Conservation (phyloP, 306 rosid genomes). For the Acacia acuminata region DNA sequence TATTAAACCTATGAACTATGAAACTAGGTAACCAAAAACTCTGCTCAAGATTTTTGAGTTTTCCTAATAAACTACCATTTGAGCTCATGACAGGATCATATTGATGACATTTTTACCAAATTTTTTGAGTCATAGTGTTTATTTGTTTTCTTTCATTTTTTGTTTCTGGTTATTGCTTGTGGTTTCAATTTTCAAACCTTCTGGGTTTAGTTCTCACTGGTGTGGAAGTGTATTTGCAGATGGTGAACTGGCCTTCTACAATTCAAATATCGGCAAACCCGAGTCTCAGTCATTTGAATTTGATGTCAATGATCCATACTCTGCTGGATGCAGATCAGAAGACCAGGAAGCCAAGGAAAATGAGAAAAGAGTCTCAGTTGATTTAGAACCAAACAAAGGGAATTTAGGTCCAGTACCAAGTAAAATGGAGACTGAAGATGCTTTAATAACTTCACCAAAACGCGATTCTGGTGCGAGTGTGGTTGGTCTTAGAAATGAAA, state of each 20-base stretch:
- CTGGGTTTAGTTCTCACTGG: conserved; percentile 25
- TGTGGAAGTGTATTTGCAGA: conserved; percentile 53
- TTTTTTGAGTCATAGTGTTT: not conserved
- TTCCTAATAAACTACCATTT: not conserved
- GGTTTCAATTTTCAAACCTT: conserved; percentile 4
- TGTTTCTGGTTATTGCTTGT: not conserved
- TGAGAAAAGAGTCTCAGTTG: conserved; percentile 34
- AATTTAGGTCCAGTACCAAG: conserved; percentile 29
- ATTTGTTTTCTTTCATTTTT: not conserved
- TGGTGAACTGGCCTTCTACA: conserved; percentile 55
- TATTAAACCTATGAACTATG: conserved; percentile 47
- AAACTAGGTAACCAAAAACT: conserved; percentile 62
- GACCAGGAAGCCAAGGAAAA: conserved; percentile 44
- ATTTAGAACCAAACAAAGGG: conserved; percentile 38
- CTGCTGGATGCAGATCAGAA: conserved; percentile 42
- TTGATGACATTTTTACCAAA: not conserved
- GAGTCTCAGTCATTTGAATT: conserved; percentile 52
- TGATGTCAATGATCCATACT: conserved; percentile 37
- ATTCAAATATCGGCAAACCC: conserved; percentile 44
- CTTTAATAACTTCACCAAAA: conserved; percentile 28
- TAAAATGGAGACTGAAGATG: conserved; percentile 31
- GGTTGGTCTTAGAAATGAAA: conserved; percentile 33
- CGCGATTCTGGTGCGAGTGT: conserved; percentile 22
- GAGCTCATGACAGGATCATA: not conserved
- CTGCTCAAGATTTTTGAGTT: not conserved